Base-by-base conservation (phyloP, 2,329 filamentous ascomycete genomes). In the Aureobasidium melanogenum region DNA sequence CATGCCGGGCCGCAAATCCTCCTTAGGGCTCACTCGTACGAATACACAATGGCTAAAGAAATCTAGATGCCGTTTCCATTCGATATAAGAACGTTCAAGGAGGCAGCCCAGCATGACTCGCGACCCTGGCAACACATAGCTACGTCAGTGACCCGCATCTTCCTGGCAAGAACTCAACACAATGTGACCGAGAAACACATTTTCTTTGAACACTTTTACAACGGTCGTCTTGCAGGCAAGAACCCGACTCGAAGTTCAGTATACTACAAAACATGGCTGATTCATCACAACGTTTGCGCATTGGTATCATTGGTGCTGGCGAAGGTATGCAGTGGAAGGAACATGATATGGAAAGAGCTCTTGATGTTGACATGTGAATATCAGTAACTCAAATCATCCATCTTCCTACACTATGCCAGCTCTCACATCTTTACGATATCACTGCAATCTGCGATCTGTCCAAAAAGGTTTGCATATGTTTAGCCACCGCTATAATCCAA, bases 371-470 rank as follows among this genome's bases (percentile, higher is more conserved):
- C 38, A 44, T 22, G 38, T 24, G 17, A 28, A 54, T n/a, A 47
- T 48, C 28, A 52, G 73, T 82, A 43, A 72, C 75, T 32, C 77
- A 84, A 69, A 78, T 81, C 38, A 76, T 79, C 30, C 82, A 85
- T 67, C 76, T 85, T 7, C 81, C 80, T 0, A 77, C 74, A 2
- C 67, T 85, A 10, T 71, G 71, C 54, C 72, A 75, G 28, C 70
- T 83, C 50, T 70, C 74, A 9, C 65, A 76, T 34, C 71, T 75
- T 32, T 85, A 76, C 71, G 69, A 68, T 2, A 74, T 78, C 36
- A 78, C 75, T 0, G 76, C 77, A 63, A 72, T 85, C 44, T 83
- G 82, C 69, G 80, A 72, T 80, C 12, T 63, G 17, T 83, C 82
- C 0, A 54, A 67, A n/a, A 63, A 74, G 39, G 71, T 75, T 43